Evolutionary conservation across 2,329 filamentous ascomycete genomes (phyloP).

Genomic region (Microcera coccophila): DNA sequence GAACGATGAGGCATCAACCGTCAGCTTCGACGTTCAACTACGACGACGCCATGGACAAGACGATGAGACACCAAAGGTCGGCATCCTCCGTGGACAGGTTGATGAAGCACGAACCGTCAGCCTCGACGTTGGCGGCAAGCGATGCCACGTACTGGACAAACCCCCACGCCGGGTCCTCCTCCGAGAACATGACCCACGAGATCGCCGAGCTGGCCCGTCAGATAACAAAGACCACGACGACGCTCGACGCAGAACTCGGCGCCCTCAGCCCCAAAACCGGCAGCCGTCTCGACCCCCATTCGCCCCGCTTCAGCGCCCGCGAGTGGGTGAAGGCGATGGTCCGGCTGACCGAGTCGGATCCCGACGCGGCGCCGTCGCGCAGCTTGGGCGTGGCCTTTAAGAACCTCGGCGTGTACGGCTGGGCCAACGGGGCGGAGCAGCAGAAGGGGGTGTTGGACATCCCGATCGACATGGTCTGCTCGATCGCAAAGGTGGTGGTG

Average conservation of each 20-base stretch:
- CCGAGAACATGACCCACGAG: neutral
- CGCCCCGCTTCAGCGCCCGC: conserved; percentile 23
- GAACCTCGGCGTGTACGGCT: conserved; percentile 26
- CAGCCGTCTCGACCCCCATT: conserved; percentile 22
- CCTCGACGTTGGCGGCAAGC: no score
- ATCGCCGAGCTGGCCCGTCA: neutral
- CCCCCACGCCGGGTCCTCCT: no score
- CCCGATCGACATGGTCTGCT: conserved; percentile 13
- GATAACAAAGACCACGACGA: neutral
- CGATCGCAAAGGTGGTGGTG: conserved; percentile 3
- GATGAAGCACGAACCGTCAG: no score
- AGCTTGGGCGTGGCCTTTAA: conserved; percentile 27
- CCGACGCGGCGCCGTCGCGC: conserved; percentile 18
- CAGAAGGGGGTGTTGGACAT: conserved; percentile 24
- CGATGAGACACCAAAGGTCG: no score
- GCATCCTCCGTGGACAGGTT: no score
- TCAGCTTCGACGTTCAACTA: no score
- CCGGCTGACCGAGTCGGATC: conserved; percentile 24
- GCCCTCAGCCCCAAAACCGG: conserved; percentile 17
- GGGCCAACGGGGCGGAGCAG: conserved; percentile 21
- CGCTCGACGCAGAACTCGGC: neutral
- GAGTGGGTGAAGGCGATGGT: conserved; percentile 28
- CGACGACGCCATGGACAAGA: no score
- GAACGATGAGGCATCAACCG: no score
- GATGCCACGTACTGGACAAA: no score